A percentile compares a stretch with the other conserved stretches of the same genome.
Conservation (phyloP, 495 filamentous ascomycete genomes). For the Mytilinidion resinicola region DNA sequence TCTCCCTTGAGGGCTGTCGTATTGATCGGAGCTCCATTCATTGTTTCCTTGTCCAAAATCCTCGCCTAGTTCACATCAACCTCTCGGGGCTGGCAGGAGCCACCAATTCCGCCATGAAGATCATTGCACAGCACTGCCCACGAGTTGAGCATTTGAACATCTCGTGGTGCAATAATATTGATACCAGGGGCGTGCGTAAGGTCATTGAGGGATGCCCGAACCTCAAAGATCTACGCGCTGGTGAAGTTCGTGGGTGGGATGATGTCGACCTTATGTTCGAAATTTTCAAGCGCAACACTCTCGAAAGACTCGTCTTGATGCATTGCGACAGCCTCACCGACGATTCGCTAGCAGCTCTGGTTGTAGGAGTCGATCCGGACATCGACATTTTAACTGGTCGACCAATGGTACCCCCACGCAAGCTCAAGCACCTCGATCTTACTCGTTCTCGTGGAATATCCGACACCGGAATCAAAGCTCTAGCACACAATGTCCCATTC, state of each 20-base stretch:
- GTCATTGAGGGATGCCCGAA: slow-evolving; percentile 65
- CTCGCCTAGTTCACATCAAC: slow-evolving; percentile 72
- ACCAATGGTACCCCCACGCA: slow-evolving; percentile 71
- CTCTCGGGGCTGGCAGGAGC: slow-evolving; percentile 72
- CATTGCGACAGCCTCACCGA: slow-evolving; percentile 74
- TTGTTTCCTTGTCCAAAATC: slow-evolving; percentile 70
- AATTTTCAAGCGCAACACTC: slow-evolving; percentile 70
- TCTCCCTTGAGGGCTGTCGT: slow-evolving; percentile 80
- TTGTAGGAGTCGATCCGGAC: slow-evolving; percentile 66
- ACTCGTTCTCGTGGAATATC: slow-evolving; percentile 70
- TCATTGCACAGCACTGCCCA: slow-evolving; percentile 77
- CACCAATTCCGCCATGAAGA: slow-evolving; percentile 78
- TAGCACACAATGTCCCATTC: slow-evolving; percentile 69
- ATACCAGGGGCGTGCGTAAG: slow-evolving; percentile 69
- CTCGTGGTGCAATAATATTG: slow-evolving; percentile 83
- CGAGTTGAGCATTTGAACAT: slow-evolving; percentile 77
- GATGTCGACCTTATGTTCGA: slow-evolving; percentile 60
- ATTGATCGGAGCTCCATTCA: slow-evolving; percentile 77
- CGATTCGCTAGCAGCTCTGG: slow-evolving; percentile 59
- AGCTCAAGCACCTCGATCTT: slow-evolving; percentile 77
- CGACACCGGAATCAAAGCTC: slow-evolving; percentile 56
- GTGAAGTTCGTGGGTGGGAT: slow-evolving; percentile 75
- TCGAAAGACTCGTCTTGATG: slow-evolving; percentile 71
- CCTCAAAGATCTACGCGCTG: slow-evolving; percentile 73
- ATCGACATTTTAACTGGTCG: slow-evolving; percentile 70